These are phyloP conservation scores for Myxozyma sirexii DNA, from an alignment of 805 yeast genomes.

Conservation along the genomic window DNA sequence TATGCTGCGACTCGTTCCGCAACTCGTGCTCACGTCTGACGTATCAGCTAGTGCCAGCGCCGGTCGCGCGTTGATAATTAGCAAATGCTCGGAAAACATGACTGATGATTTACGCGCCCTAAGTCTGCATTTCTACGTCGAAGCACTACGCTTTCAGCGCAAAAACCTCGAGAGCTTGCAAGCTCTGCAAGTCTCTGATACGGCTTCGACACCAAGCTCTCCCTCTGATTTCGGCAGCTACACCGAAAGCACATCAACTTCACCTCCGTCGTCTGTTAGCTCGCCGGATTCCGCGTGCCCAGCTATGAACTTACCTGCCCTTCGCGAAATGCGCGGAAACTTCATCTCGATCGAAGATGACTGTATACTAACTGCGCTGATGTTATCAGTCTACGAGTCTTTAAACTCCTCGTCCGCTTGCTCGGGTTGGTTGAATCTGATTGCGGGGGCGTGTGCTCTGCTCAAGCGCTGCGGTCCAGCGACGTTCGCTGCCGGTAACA, in stretches of 20 bases:
- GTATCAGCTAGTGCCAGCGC: neutral
- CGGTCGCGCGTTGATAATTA: neutral
- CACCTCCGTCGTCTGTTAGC: neutral
- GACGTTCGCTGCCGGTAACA: neutral
- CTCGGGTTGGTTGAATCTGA: neutral
- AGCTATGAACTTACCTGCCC: too few relatives aligned
- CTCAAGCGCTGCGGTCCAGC: neutral
- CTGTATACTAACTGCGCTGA: neutral
- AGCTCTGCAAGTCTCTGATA: neutral
- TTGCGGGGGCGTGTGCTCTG: neutral
- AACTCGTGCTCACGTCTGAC: neutral
- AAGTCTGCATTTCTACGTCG: neutral
- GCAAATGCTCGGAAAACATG: neutral
- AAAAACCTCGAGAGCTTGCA: neutral
- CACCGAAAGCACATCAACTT: neutral
- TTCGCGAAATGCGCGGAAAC: neutral
- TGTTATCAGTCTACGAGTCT: neutral
- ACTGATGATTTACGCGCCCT: neutral
- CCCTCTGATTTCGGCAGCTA: neutral
- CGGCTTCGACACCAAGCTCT: neutral
- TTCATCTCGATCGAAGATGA: neutral
- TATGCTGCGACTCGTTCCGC: neutral
- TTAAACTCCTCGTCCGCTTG: neutral
- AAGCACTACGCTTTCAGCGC: neutral
- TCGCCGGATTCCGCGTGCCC: too few relatives aligned